Conservation (phyloP, 2,329 filamentous ascomycete genomes). For the Curvularia sp. region DNA sequence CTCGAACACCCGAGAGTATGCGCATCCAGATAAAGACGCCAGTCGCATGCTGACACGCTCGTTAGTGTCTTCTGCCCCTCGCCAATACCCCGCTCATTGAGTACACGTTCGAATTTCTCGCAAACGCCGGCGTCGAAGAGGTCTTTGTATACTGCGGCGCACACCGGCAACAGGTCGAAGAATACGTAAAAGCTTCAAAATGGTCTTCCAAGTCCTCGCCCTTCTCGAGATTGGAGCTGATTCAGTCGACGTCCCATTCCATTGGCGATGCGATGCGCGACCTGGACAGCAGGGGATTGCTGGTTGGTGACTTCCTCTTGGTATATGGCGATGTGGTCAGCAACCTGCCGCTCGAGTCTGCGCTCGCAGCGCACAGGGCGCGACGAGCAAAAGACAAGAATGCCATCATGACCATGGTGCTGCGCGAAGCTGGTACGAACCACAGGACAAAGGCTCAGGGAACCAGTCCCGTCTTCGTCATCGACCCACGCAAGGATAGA, state of each 20-base stretch:
- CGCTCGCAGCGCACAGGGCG: slow-evolving; percentile 78
- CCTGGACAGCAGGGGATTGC: slow-evolving; percentile 82
- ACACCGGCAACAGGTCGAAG: slow-evolving; percentile 85
- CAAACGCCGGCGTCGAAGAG: slow-evolving; percentile 92
- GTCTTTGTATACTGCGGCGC: slow-evolving; percentile 91
- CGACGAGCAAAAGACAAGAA: slow-evolving; percentile 86
- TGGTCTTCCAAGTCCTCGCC: slow-evolving; percentile 76
- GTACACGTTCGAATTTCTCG: slow-evolving; percentile 95
- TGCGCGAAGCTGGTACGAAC: slow-evolving; percentile 75
- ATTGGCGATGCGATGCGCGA: slow-evolving; percentile 95
- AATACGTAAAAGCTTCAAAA: slow-evolving; percentile 81
- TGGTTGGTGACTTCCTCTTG: slow-evolving; percentile 88
- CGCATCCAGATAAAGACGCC: slow-evolving; percentile 20
- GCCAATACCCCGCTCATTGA: slow-evolving; percentile 96
- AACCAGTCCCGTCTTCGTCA: slow-evolving; percentile 81
- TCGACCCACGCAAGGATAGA: slow-evolving; percentile 79
- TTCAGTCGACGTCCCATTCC: slow-evolving; percentile 85
- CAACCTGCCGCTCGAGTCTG: slow-evolving; percentile 83
- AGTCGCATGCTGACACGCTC: slow-evolving; percentile 29
- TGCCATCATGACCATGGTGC: slow-evolving; percentile 96
- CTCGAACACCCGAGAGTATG: slow-evolving; percentile 84
- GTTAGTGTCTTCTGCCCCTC: slow-evolving; percentile 86
- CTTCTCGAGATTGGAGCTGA: slow-evolving; percentile 81
- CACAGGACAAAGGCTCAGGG: slow-evolving; percentile 81
- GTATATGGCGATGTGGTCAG: slow-evolving; percentile 93